Percentiles rank a stretch among this genome's conserved stretches.
Conservation (phyloP, 2,329 filamentous ascomycete species). For the Fusarium napiforme region DNA sequence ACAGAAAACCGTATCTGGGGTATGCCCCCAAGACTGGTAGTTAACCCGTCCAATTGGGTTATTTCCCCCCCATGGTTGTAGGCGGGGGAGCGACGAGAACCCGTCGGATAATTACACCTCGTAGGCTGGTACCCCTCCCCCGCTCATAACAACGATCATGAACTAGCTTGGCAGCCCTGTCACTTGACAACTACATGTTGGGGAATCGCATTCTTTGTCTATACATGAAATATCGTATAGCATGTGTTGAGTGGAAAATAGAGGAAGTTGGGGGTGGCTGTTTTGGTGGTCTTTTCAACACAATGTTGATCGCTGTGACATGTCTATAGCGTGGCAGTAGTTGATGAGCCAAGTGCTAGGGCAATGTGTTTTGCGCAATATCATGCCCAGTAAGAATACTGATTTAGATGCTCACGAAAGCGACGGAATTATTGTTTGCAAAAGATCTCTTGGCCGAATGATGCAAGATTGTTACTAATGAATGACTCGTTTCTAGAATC, state of each 20-base stretch:
- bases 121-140: background rate
- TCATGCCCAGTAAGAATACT: no score
- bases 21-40: background rate
- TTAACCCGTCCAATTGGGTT: background rate
- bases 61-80: rapidly evolving
- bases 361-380: no score
- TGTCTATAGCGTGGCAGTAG: background rate
- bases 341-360: no score
- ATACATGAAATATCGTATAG: background rate
- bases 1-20: background rate
- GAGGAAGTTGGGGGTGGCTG: background rate
- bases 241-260: background rate
- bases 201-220: background rate
- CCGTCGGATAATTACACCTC: background rate
- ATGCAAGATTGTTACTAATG: no score
- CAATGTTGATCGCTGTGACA: background rate
- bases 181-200: background rate
- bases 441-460: no score
- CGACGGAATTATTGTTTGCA: no score
- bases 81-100: background rate
- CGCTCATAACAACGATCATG: rapidly evolving
- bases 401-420: no score
- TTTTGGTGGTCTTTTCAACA: rapidly evolving
- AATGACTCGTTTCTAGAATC: no score
- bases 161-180: background rate